Evolutionary conservation across 1,284 basidiomycete species (phyloP).

Genomic region (Microbotryum intermedium): DNA sequence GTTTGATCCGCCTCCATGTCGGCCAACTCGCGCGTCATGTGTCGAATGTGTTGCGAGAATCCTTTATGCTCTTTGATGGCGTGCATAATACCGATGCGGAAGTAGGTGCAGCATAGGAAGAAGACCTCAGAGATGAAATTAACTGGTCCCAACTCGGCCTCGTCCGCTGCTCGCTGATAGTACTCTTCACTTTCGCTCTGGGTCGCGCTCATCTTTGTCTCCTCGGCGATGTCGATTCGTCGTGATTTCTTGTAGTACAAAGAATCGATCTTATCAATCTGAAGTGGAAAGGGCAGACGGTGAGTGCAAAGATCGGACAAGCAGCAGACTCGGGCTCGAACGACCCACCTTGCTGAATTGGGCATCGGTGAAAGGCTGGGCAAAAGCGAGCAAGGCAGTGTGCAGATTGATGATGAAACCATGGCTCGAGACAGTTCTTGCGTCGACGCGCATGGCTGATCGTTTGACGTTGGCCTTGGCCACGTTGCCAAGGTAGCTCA

Average conservation of each 20-base stretch:
- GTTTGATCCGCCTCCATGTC: conserved; percentile 58
- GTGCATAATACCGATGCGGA: conserved; percentile 74
- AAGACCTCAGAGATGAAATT: conserved; percentile 97
- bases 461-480: conserved; percentile 73
- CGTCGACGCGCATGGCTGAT: conserved; percentile 85
- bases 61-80: conserved; percentile 66
- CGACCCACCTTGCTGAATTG: conserved; percentile 67
- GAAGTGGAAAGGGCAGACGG: neutral
- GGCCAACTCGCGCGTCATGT: conserved; percentile 27
- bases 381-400: conserved; percentile 69
- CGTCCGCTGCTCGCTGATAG: conserved; percentile 43
- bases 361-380: conserved; percentile 95
- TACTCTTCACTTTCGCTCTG: conserved; percentile 71
- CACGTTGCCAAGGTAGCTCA: conserved; percentile 72
- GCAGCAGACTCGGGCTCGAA: neutral
- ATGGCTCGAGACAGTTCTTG: conserved; percentile 76
- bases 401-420: conserved; percentile 90
- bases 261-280: conserved; percentile 87
- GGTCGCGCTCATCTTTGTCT: conserved; percentile 84
- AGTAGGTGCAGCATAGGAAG: conserved; percentile 73
- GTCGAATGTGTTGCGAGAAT: conserved; percentile 54
- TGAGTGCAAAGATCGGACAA: neutral
- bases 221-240: conserved; percentile 67
- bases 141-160: neutral
- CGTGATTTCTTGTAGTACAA: conserved; percentile 55